Evolutionary conservation across 179 eudicot genomes (phyloP).

Genomic region (Spergularia azorica): DNA sequence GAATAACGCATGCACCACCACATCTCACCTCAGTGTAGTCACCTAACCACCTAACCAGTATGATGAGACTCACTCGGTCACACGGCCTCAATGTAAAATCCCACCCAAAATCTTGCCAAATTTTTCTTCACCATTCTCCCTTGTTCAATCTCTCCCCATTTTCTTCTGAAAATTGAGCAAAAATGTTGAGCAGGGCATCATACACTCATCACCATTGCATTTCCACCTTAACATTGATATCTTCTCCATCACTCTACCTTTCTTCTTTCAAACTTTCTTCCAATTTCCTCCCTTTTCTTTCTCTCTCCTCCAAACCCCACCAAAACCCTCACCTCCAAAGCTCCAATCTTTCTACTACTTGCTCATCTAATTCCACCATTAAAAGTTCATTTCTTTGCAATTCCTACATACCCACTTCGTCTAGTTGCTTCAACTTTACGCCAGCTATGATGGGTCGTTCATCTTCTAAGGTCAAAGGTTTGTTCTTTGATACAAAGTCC

Average conservation of each 20-base stretch:
- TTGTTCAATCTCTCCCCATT: background rate
- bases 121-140: background rate
- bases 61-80: no score
- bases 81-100: no score
- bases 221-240: conserved; percentile 7
- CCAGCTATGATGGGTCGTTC: conserved; percentile 35
- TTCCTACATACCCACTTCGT: conserved; percentile 28
- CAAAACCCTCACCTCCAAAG: conserved; percentile 17
- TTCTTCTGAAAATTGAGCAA: conserved; percentile 5
- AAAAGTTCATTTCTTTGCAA: conserved; percentile 6
- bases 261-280: conserved; percentile 23
- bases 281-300: conserved; percentile 27
- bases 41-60: no score
- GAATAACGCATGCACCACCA: no score
- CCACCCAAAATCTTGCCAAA: background rate
- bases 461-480: conserved; percentile 36
- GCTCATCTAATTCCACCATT: background rate
- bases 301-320: conserved; percentile 10
- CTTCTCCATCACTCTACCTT: background rate
- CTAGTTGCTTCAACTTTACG: conserved; percentile 19
- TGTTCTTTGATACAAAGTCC: background rate
- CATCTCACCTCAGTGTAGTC: no score
- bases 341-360: conserved; percentile 7
- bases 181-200: conserved; percentile 27
- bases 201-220: conserved; percentile 26